These are phyloP conservation scores for Oryza coarctata DNA, from an alignment of 176 grass and related monocot genomes.

Conservation along the genomic window DNA sequence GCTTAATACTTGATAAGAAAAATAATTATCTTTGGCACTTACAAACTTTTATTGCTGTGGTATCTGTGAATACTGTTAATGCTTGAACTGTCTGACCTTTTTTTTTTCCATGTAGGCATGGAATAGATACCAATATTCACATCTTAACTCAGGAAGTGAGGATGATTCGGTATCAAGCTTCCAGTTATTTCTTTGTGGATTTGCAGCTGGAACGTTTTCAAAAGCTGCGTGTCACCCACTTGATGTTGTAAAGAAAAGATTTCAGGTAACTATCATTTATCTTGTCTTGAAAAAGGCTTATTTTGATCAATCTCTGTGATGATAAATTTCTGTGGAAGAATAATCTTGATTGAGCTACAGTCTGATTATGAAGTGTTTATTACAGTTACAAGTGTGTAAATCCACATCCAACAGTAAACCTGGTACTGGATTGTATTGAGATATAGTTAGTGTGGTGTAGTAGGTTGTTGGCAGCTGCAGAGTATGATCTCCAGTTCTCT, in stretches of 20 bases:
- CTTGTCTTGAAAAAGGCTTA: conserved; percentile 3
- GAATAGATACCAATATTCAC: conserved; percentile 71
- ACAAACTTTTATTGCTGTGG: no score
- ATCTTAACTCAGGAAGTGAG: conserved; percentile 45
- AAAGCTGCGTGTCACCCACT: conserved; percentile 90
- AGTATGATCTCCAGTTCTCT: background rate
- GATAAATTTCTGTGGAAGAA: background rate
- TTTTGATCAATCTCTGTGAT: background rate
- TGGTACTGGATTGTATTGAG: background rate
- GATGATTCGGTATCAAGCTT: conserved; percentile 75
- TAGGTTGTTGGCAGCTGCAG: background rate
- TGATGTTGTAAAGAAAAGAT: conserved; percentile 97
- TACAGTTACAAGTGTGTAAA: background rate
- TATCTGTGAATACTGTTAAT: background rate
- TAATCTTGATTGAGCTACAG: conserved; percentile 3
- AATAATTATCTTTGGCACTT: background rate
- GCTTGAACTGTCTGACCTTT: background rate
- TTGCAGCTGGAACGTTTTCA: conserved; percentile 83
- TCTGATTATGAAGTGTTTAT: background rate
- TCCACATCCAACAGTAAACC: background rate
- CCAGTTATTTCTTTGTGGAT: conserved; percentile 91
- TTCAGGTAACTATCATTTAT: conserved; percentile 59
- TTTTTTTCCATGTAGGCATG: conserved; percentile 53
- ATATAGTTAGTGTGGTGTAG: background rate
- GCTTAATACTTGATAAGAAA: background rate